Evolutionary conservation across 1,284 basidiomycete species (phyloP).

Genomic region (Agroathelia rolfsii): DNA sequence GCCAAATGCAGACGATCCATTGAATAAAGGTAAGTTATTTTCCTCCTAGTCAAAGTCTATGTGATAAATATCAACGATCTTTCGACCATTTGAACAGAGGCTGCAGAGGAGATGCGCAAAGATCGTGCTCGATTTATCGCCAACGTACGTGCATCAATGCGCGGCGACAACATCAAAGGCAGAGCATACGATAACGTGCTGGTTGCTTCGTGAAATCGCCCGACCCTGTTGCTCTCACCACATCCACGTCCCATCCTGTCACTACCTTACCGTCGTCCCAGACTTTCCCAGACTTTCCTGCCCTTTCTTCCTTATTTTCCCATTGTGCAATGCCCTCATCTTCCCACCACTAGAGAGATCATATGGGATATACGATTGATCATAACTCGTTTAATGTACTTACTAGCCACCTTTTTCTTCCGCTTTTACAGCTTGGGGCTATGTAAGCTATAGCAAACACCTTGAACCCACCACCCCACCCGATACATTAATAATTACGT

Average conservation of each 20-base stretch:
- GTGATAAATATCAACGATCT: constrained; percentile 4
- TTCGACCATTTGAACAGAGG: constrained; percentile 47
- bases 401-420: too few relatives aligned
- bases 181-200: constrained; percentile 72
- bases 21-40: constrained; percentile 85
- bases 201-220: constrained; percentile 23
- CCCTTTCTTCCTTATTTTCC: constrained; percentile 3
- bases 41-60: constrained; percentile 3
- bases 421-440: too few relatives aligned
- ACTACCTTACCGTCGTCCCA: too few relatives aligned
- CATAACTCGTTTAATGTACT: too few relatives aligned
- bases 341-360: too few relatives aligned
- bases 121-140: constrained; percentile 72
- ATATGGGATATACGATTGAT: too few relatives aligned
- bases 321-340: constrained; percentile 11
- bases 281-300: too few relatives aligned
- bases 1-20: constrained; percentile 95
- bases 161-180: constrained; percentile 66
- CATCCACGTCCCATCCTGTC: neutral
- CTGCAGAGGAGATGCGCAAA: constrained; percentile 85
- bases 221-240: constrained; percentile 25
- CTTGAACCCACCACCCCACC: too few relatives aligned
- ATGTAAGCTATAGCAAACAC: too few relatives aligned
- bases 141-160: constrained; percentile 81
- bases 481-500: too few relatives aligned